phyloP scores from a whole-genome alignment of 163 green algal species.

The Scenedesmus sp. region DNA sequence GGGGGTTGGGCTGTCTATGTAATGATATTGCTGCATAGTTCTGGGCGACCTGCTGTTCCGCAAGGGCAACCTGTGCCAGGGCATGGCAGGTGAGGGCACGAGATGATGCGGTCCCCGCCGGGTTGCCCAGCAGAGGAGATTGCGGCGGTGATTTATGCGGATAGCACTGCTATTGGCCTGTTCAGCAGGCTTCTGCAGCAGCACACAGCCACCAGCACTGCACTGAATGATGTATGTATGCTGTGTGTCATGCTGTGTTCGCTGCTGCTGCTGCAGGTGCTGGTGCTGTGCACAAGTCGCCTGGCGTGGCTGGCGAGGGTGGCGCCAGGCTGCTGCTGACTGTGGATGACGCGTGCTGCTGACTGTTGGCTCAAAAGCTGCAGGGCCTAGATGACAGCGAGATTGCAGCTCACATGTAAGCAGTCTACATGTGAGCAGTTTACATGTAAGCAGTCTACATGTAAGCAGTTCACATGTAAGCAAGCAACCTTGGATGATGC shows the following conservation, averaged over 20 bases:
- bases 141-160: too few species aligned
- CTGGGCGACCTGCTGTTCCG: constrained; percentile 34
- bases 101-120: background rate
- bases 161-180: background rate
- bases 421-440: too few species aligned
- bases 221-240: background rate
- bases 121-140: background rate
- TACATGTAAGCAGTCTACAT: too few species aligned
- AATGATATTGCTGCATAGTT: background rate
- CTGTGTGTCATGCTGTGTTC: background rate
- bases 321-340: constrained; percentile 37
- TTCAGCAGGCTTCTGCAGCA: background rate
- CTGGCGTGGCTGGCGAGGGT: background rate
- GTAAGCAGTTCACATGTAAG: too few species aligned
- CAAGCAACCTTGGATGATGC: too few species aligned
- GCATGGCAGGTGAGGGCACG: background rate
- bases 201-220: background rate
- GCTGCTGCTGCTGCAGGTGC: constrained; percentile 30
- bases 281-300: constrained; percentile 44
- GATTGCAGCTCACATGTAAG: background rate
- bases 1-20: background rate
- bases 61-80: constrained; percentile 28
- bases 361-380: background rate
- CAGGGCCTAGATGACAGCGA: too few species aligned
- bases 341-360: constrained; percentile 47